phyloP scores from a whole-genome alignment of 805 yeast species.

The Komagataella kurtzmanii region DNA sequence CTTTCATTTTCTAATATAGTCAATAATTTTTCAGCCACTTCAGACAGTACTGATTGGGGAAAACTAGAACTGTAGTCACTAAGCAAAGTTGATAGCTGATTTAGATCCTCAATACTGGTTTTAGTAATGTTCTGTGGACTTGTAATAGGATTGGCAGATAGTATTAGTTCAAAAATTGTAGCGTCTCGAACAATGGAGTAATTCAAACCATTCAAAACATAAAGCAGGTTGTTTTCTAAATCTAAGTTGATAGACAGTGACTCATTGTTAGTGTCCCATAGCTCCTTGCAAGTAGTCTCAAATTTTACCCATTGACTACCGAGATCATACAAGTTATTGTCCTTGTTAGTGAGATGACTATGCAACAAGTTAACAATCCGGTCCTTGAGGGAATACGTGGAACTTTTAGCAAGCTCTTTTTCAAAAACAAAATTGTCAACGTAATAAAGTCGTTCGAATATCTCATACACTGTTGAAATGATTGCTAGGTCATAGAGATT shows the following conservation, averaged over 20 bases:
- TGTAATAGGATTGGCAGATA: background rate
- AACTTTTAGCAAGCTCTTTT: background rate
- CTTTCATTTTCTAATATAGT: background rate
- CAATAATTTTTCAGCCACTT: background rate
- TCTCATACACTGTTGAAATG: constrained; percentile 1
- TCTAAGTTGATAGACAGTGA: constrained; percentile 36
- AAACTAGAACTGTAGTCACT: background rate
- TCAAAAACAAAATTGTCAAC: constrained; percentile 1
- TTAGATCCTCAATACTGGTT: background rate
- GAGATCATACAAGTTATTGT: constrained; percentile 15
- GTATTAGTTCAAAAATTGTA: constrained; percentile 16
- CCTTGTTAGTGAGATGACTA: background rate
- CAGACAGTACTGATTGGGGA: background rate
- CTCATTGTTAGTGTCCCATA: constrained; percentile 47
- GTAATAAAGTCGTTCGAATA: constrained; percentile 7
- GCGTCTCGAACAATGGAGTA: constrained; percentile 20
- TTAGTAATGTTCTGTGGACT: background rate
- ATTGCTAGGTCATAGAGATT: background rate
- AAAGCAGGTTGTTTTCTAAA: constrained; percentile 14
- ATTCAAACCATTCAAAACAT: constrained; percentile 20
- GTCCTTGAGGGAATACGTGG: background rate
- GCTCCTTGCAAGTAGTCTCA: constrained; percentile 60
- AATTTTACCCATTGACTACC: constrained; percentile 54
- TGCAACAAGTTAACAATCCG: background rate
- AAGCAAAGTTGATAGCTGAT: background rate